Conservation (phyloP, 2,329 filamentous ascomycete species). For the Monosporascus sp. region DNA sequence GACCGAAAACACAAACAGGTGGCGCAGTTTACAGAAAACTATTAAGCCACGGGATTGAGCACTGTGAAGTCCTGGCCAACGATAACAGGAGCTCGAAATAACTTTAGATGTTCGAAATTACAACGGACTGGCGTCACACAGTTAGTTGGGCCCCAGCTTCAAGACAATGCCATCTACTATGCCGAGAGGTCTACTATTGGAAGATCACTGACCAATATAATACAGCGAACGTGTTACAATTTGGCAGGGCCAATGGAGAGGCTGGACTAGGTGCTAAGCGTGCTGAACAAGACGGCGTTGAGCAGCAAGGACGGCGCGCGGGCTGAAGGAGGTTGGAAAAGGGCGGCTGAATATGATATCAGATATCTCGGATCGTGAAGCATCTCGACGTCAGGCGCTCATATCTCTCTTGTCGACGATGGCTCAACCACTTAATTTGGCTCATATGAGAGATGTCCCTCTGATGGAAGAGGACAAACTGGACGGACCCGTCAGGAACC, state of each 20-base stretch:
- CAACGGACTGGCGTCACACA: conserved; percentile 19
- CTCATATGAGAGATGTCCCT: conserved; percentile 22
- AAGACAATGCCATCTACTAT: conserved; percentile 6
- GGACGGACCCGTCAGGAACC: conserved; percentile 8
- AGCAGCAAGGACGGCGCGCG: conserved; percentile 17
- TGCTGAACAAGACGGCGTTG: conserved; percentile 10
- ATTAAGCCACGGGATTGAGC: conserved; percentile 4
- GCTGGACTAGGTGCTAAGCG: conserved; percentile 18
- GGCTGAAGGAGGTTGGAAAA: conserved; percentile 15
- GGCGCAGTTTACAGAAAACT: conserved; percentile 8
- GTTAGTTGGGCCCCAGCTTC: conserved; percentile 16
- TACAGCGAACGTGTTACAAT: conserved; percentile 29
- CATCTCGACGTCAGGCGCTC: conserved; percentile 28
- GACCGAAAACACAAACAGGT: conserved; percentile 5
- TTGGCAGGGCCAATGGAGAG: conserved; percentile 23
- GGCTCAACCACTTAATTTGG: conserved; percentile 9
- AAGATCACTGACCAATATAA: conserved; percentile 38
- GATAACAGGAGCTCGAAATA: background rate
- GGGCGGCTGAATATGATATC: conserved; percentile 18
- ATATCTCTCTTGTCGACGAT: conserved; percentile 12
- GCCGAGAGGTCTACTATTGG: conserved; percentile 19
- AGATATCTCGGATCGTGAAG: conserved; percentile 23
- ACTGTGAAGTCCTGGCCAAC: background rate
- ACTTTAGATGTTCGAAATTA: conserved; percentile 7
- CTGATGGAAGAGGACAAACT: conserved; percentile 14